These are phyloP conservation scores for Fusarium proliferatum DNA, from an alignment of 2,329 filamentous ascomycete species.

Conservation along the genomic window DNA sequence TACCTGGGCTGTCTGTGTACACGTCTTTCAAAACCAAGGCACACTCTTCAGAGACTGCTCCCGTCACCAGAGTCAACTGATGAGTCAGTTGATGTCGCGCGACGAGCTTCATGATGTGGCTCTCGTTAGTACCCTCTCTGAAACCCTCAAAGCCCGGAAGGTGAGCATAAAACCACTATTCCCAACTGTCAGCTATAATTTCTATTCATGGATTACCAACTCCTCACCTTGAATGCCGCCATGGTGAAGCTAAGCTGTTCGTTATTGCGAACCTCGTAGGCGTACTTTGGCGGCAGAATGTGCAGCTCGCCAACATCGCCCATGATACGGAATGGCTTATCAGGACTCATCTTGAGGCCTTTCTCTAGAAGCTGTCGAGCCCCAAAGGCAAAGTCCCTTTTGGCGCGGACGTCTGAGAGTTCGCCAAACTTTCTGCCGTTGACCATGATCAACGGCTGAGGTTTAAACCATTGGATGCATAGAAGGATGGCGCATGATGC, in stretches of 20 bases:
- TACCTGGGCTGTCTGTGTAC: background rate
- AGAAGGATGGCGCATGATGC: background rate
- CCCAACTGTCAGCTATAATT: fast-evolving
- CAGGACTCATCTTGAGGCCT: fast-evolving
- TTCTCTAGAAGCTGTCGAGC: background rate
- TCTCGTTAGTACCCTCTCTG: background rate
- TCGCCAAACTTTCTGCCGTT: background rate
- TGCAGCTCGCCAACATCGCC: background rate
- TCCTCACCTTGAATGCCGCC: background rate
- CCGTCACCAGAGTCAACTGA: background rate
- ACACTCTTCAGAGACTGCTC: background rate
- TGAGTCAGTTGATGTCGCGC: background rate
- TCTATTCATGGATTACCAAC: too few species aligned
- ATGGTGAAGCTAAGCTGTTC: background rate
- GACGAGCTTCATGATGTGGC: background rate
- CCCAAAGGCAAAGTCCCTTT: background rate
- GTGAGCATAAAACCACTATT: background rate
- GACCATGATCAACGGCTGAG: background rate
- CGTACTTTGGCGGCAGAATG: background rate
- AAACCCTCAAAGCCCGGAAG: background rate
- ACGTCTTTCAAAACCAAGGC: background rate
- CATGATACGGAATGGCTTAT: background rate
- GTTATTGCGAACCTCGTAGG: background rate
- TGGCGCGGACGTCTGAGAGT: background rate
- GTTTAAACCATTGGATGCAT: background rate